phyloP scores from a whole-genome alignment of 371 early-diverging fungal species.

The Cladochytrium tenue region DNA sequence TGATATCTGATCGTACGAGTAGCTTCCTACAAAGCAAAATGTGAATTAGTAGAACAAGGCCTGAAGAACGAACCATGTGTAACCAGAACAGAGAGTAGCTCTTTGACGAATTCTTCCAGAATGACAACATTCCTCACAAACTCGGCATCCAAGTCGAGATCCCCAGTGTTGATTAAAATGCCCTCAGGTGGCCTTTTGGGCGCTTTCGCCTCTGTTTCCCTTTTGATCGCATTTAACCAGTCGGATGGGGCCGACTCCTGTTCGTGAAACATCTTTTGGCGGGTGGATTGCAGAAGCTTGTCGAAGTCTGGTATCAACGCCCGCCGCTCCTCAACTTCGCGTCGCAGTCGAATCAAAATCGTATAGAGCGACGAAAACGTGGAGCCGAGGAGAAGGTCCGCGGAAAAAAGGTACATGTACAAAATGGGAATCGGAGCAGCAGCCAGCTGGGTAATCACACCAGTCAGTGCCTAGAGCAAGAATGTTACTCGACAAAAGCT shows the following conservation, averaged over 20 bases:
- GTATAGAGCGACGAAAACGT: slow-evolving; percentile 28
- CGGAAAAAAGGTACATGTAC: slow-evolving; percentile 35
- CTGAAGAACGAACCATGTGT: slow-evolving; percentile 15
- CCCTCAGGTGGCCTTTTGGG: not conserved
- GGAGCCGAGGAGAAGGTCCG: slow-evolving; percentile 25
- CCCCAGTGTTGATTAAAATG: slow-evolving; percentile 1
- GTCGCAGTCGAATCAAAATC: slow-evolving; percentile 26
- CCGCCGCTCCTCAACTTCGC: slow-evolving; percentile 33
- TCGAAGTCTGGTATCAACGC: slow-evolving; percentile 20
- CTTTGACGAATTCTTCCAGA: slow-evolving; percentile 88
- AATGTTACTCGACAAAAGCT: not conserved
- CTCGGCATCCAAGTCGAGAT: slow-evolving; percentile 37
- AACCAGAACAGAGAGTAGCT: slow-evolving; percentile 76
- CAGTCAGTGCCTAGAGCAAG: slow-evolving; percentile 69
- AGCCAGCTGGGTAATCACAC: slow-evolving; percentile 80
- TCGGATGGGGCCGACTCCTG: not conserved
- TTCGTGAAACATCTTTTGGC: slow-evolving; percentile 24
- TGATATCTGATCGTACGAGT: slow-evolving; percentile 20
- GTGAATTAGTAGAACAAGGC: not conserved
- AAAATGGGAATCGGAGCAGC: slow-evolving; percentile 39
- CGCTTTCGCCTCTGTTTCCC: slow-evolving; percentile 4
- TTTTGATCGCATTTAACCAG: not conserved
- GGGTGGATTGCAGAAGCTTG: slow-evolving; percentile 10
- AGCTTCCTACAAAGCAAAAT: slow-evolving; percentile 9
- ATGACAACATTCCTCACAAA: slow-evolving; percentile 82